phyloP scores from a whole-genome alignment of 2,329 filamentous ascomycete species.

The Byssochlamys sp. region DNA sequence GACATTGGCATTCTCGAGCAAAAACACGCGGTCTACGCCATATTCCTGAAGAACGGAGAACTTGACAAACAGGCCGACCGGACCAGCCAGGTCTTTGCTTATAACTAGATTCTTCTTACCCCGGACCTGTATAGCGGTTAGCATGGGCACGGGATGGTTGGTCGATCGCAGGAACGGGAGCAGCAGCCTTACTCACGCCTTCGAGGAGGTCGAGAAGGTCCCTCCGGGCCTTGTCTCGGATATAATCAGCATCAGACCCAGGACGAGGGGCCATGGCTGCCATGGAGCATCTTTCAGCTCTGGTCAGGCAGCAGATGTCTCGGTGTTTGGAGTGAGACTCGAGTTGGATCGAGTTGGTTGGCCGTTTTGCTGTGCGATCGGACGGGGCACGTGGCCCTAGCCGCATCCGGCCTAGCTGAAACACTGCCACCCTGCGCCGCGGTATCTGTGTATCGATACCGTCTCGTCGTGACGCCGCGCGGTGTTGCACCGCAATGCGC shows the following conservation, averaged over 20 bases:
- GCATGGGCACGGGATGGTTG: constrained; percentile 11
- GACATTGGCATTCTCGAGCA: constrained; percentile 89
- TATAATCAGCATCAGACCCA: constrained; percentile 37
- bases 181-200: constrained; percentile 62
- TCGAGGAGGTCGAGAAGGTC: constrained; percentile 86
- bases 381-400: background rate
- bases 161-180: constrained; percentile 6
- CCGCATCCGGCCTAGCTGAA: constrained; percentile 3
- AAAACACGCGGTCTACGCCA: constrained; percentile 94
- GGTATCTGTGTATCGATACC: background rate
- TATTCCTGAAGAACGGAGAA: constrained; percentile 93
- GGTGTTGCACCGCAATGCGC: background rate
- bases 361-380: background rate
- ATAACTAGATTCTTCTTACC: constrained; percentile 98
- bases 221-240: constrained; percentile 58
- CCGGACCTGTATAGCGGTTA: constrained; percentile 58
- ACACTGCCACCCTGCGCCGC: constrained; percentile 1
- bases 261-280: constrained; percentile 34
- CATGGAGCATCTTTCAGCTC: constrained; percentile 8
- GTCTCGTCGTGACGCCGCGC: background rate
- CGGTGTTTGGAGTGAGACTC: background rate
- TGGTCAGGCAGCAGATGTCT: constrained; percentile 2
- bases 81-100: constrained; percentile 79
- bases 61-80: constrained; percentile 83
- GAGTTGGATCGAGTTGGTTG: constrained; percentile 1